Conservation (phyloP, 441 rosid species). For the Corymbia citriodora region DNA sequence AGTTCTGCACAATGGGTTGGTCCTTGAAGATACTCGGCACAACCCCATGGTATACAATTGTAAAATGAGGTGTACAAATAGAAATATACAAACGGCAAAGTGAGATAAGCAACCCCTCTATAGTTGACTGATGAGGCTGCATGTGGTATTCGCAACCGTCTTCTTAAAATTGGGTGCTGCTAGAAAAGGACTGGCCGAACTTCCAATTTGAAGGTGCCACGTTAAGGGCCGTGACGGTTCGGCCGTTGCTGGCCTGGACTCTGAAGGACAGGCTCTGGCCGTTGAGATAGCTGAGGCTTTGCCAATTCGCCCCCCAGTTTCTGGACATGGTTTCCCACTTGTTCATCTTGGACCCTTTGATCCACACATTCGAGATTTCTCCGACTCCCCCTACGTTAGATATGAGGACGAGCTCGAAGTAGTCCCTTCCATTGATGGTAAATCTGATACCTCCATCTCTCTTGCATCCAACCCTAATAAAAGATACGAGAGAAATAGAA, state of each 20-base stretch:
- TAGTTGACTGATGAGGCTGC: background rate
- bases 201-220: conserved; percentile 53
- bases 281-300: conserved; percentile 44
- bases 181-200: conserved; percentile 65
- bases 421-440: conserved; percentile 45
- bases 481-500: background rate
- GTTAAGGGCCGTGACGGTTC: conserved; percentile 25
- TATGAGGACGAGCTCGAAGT: conserved; percentile 58
- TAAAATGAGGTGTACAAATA: background rate
- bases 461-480: conserved; percentile 39
- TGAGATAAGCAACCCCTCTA: conserved; percentile 7
- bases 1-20: background rate
- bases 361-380: conserved; percentile 43
- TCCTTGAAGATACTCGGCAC: background rate
- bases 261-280: conserved; percentile 63
- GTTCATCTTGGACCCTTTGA: conserved; percentile 50
- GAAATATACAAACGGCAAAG: background rate
- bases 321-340: conserved; percentile 57
- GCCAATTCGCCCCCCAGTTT: conserved; percentile 77
- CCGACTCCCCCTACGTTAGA: conserved; percentile 68
- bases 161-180: conserved; percentile 35
- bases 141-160: background rate
- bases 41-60: background rate
- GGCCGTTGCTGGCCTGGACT: conserved; percentile 43
- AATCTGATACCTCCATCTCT: conserved; percentile 58